Evolutionary conservation across 345 rosid genomes (phyloP).

Genomic region (Brassica incana): DNA sequence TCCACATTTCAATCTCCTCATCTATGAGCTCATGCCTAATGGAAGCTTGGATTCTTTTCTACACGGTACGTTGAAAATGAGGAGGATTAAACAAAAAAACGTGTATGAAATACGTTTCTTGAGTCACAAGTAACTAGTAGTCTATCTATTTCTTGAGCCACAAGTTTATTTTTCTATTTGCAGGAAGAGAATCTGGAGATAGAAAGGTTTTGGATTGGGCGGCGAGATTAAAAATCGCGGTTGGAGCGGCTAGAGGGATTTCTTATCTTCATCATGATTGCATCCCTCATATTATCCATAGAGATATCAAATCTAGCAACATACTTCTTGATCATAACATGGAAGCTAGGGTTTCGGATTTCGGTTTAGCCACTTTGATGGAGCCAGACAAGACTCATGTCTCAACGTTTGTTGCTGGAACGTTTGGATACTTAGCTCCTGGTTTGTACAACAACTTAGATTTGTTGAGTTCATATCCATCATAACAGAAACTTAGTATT

Average conservation of each 20-base stretch:
- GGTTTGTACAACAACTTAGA: constrained; percentile 40
- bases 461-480: neutral
- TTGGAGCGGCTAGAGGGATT: constrained; percentile 88
- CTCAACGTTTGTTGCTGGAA: constrained; percentile 79
- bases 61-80: constrained; percentile 44
- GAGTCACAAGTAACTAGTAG: constrained; percentile 2
- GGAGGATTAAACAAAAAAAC: neutral
- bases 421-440: constrained; percentile 88
- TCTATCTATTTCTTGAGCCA: neutral
- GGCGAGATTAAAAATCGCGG: constrained; percentile 61
- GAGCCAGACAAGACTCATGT: constrained; percentile 80
- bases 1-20: constrained; percentile 68
- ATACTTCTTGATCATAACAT: constrained; percentile 76
- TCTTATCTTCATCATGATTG: constrained; percentile 89
- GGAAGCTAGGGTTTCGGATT: constrained; percentile 87
- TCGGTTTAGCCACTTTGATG: constrained; percentile 83
- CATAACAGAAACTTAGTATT: neutral
- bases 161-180: constrained; percentile 18
- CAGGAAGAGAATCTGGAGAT: constrained; percentile 52
- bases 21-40: constrained; percentile 85
- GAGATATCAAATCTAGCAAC: constrained; percentile 85
- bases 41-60: constrained; percentile 69
- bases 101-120: neutral
- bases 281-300: constrained; percentile 83
- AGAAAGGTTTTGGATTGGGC: constrained; percentile 58